phyloP scores from a whole-genome alignment of 805 yeast genomes.

The Blastobotrys terrestris region DNA sequence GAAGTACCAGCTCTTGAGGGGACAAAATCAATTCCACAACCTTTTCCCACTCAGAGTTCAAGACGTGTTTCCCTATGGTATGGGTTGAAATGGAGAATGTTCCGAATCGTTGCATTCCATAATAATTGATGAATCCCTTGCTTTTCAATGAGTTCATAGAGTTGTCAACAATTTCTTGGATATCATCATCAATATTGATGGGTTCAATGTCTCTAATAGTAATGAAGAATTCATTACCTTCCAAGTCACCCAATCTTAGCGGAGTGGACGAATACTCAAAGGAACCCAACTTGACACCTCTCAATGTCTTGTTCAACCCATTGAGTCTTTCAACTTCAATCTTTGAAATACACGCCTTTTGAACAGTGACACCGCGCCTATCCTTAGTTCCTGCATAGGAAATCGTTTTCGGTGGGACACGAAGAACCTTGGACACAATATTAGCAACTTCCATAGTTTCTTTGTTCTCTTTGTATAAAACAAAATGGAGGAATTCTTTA shows the following conservation, averaged over 20 bases:
- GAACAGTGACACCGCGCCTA: constrained; percentile 92
- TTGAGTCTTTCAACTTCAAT: constrained; percentile 58
- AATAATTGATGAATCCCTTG: constrained; percentile 86
- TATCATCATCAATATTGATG: constrained; percentile 22
- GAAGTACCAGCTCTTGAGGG: constrained; percentile 78
- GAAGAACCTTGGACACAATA: constrained; percentile 61
- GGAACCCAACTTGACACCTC: constrained; percentile 75
- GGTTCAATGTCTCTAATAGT: constrained; percentile 69
- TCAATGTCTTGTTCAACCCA: constrained; percentile 65
- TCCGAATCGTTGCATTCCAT: constrained; percentile 98
- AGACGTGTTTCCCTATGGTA: constrained; percentile 64
- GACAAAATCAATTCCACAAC: constrained; percentile 76
- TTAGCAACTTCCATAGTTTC: constrained; percentile 96
- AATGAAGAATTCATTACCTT: constrained; percentile 84
- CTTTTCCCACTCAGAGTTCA: constrained; percentile 68
- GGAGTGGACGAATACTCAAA: constrained; percentile 59
- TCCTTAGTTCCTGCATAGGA: constrained; percentile 95
- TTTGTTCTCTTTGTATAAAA: constrained; percentile 86
- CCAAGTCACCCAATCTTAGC: constrained; percentile 72
- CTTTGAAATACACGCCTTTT: constrained; percentile 61
- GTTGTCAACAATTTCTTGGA: constrained; percentile 36
- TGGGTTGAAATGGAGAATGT: constrained; percentile 93
- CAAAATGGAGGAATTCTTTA: constrained; percentile 65
- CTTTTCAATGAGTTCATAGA: constrained; percentile 53
- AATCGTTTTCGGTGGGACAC: constrained; percentile 63